Evolutionary conservation across 2,329 filamentous ascomycete genomes (phyloP).

Genomic region (Colletotrichum scovillei): DNA sequence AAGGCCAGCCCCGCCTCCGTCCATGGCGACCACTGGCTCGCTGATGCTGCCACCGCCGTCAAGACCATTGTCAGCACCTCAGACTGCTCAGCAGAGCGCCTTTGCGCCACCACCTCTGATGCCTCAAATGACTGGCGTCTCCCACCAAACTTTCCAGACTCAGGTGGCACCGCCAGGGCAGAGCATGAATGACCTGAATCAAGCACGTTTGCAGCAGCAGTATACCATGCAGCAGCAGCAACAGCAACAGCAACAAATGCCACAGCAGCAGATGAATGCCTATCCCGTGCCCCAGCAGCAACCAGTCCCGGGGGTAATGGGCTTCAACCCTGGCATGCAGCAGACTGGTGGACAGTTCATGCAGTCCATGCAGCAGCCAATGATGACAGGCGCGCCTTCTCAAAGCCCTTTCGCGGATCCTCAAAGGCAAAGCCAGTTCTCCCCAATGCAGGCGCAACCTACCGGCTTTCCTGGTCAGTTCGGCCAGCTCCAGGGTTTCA

Average conservation of each 20-base stretch:
- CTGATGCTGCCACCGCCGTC: conserved; percentile 82
- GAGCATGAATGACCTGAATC: conserved; percentile 78
- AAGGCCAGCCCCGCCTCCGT: conserved; percentile 54
- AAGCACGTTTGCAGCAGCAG: conserved; percentile 73
- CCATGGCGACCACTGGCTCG: conserved; percentile 66
- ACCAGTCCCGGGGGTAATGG: conserved; percentile 47
- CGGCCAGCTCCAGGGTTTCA: conserved; percentile 62
- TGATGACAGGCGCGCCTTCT: conserved; percentile 57
- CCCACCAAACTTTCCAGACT: conserved; percentile 55
- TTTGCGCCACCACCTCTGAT: conserved; percentile 82
- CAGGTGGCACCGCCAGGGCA: conserved; percentile 80
- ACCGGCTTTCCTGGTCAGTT: conserved; percentile 68
- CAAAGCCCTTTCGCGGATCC: conserved; percentile 55
- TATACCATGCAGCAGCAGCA: conserved; percentile 60
- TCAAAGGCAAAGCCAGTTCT: conserved; percentile 53
- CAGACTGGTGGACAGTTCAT: conserved; percentile 49
- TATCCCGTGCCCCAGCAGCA: conserved; percentile 46
- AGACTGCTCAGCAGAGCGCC: conserved; percentile 78
- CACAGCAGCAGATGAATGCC: conserved; percentile 53
- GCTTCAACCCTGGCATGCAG: conserved; percentile 48
- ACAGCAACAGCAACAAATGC: conserved; percentile 45
- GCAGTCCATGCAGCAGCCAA: conserved; percentile 63
- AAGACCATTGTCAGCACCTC: conserved; percentile 87
- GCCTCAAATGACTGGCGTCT: conserved; percentile 82
- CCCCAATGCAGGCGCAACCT: conserved; percentile 68